These are phyloP conservation scores for Candida mattraensis DNA, from an alignment of 805 yeast genomes.

Conservation along the genomic window DNA sequence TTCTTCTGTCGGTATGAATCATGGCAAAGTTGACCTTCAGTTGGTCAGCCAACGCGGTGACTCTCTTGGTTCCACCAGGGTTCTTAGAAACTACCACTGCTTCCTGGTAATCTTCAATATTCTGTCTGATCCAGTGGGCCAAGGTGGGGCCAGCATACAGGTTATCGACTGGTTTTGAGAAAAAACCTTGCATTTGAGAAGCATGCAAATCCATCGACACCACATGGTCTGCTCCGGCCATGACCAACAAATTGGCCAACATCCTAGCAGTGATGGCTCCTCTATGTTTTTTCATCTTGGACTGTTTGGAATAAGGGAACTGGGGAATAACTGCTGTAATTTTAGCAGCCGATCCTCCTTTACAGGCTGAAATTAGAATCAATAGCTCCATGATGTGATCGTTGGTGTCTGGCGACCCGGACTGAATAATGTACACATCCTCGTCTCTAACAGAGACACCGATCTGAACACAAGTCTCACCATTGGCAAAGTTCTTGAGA, in stretches of 20 bases:
- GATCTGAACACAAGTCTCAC: constrained; percentile 95
- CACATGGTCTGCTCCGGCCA: constrained; percentile 99
- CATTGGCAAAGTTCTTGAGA: constrained; percentile 89
- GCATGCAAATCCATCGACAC: constrained; percentile 97
- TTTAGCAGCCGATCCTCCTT: constrained; percentile 97
- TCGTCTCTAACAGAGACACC: constrained; percentile 96
- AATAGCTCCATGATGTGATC: constrained; percentile 96
- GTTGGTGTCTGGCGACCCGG: constrained; percentile 83
- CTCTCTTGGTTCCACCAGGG: constrained; percentile 98
- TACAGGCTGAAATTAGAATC: constrained; percentile 90
- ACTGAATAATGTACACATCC: constrained; percentile 91
- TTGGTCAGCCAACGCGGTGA: constrained; percentile 96
- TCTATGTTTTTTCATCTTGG: constrained; percentile 97
- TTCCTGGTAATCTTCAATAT: constrained; percentile 78
- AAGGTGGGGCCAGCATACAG: constrained; percentile 94
- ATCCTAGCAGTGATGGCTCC: constrained; percentile 98
- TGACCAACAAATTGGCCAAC: constrained; percentile 90
- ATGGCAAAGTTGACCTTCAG: constrained; percentile 95
- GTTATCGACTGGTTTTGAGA: constrained; percentile 95
- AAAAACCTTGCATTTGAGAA: constrained; percentile 98
- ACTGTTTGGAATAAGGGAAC: constrained; percentile 95
- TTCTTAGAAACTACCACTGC: constrained; percentile 98
- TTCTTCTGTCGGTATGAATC: constrained; percentile 97
- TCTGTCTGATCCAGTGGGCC: constrained; percentile 93
- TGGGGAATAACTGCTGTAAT: constrained; percentile 97